Evolutionary conservation across 805 yeast species (phyloP).

Genomic region (Zygoascus tannicola): DNA sequence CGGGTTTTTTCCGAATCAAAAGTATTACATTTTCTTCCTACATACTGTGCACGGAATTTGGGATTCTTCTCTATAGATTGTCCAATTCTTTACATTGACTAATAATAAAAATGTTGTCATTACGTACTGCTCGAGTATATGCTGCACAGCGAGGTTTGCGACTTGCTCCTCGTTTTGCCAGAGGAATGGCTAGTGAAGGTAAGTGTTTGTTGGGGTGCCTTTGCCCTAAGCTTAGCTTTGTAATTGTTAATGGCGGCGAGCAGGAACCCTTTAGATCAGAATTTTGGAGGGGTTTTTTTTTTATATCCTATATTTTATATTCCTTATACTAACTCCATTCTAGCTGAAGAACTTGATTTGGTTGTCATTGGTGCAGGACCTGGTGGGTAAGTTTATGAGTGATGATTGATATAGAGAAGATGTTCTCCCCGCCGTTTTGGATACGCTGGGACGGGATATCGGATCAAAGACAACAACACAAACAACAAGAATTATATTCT

Average conservation of each 20-base stretch:
- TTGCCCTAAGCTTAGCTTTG: too few species aligned
- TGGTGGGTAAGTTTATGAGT: constrained; percentile 73
- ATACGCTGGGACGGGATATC: too few species aligned
- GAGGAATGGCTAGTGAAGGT: constrained; percentile 16
- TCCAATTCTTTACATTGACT: too few species aligned
- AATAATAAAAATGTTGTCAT: not conserved
- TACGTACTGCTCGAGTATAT: not conserved
- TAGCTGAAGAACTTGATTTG: constrained; percentile 61
- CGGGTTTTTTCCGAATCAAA: not conserved
- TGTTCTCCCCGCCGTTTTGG: too few species aligned
- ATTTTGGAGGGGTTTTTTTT: not conserved
- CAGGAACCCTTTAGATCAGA: not conserved
- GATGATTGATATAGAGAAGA: too few species aligned
- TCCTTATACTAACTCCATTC: too few species aligned
- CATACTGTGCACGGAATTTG: too few species aligned
- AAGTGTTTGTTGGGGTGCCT: constrained; percentile 8
- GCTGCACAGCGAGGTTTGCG: not conserved
- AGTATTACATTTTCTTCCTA: too few species aligned
- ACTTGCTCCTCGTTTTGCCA: constrained; percentile 2
- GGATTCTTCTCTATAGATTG: too few species aligned
- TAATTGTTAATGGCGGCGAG: too few species aligned
- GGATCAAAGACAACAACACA: too few species aligned
- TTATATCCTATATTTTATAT: not conserved
- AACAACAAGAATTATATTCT: too few species aligned
- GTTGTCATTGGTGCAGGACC: constrained; percentile 99